Evolutionary conservation across 2,329 filamentous ascomycete species (phyloP), one percentile per base, ranked within the genome.

Genomic region (Alternaria sp.): DNA sequence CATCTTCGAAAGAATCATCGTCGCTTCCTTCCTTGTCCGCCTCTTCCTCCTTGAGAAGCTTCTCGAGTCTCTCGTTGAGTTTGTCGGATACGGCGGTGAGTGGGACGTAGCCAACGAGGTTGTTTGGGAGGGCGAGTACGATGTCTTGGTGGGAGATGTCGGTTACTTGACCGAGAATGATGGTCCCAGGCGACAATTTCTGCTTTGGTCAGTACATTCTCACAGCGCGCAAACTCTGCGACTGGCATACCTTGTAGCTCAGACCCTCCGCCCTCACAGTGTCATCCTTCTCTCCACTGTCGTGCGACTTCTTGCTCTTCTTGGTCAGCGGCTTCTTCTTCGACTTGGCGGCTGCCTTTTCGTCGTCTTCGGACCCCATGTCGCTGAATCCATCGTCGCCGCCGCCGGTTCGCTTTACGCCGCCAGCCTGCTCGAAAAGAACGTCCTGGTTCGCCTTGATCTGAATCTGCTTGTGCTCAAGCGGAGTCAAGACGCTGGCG

Each of bases 381-480:
- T 81, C 78, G 56, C 83, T 80, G 27, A 81, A 78, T 76, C 85
- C 73, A 73, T 83, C 76, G 54, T 65, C 62, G 80, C 59, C 57
- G 80, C 60, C 63, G 80, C 87, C 71, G 73, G 78, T 66, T 82
- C 86, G 65, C 80, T 86, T 90, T 77, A 86, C 87, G n/a, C 80
- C 81, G 12, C 80, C 81, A 11, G 80, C 87, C 71, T 96, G 90
- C 80, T 98, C 95, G 76, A 94, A 95, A 40, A 96, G 83, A 41
- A 94, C 95, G 83, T 99, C 95, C 71, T 91, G 90, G 75, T 92
- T 95, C 46, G 95, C 95, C 80, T 98, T 91, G 60, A 96, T 90
- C 73, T 95, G 91, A 65, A 99, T 98, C 80, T 98, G 93, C 82
- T 97, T 97, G 77, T 96, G 92, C 79, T 99, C 95, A 53, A 99